Base-by-base conservation (phyloP, 179 eudicot genomes). In the Drosera spatulata region DNA sequence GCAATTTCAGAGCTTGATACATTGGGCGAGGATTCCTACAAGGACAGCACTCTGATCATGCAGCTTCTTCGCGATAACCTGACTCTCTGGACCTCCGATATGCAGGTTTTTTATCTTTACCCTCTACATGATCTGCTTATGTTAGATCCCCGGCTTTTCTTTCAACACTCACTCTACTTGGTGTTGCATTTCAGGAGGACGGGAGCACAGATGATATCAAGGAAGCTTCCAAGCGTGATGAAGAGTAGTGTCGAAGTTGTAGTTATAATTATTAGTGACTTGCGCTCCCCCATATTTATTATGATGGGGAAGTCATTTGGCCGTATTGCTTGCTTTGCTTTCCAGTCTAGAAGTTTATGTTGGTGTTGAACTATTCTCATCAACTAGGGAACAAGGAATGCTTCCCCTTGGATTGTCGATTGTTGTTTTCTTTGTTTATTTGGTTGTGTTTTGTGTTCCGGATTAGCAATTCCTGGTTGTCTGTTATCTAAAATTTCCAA, bases 21-120 rank as follows among this genome's bases (percentile, higher is more conserved):
- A 50, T 64, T 84, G 39, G 86, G 89, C 5, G 89, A 84, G 61
- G 89, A 84, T 50, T 84, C 84, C 22, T 84, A 84, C 80, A 84
- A 84, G 70, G 89, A 84, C 48, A 84, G 89, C 75, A 84, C 89
- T 61, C 70, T 84, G 82, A 84, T 84, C 46, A 84, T 84, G 89
- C 89, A 81, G 66, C 89, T 84, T 55, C 84, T 84, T 37, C 80
- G 89, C 13, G 89, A 80, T 71, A 83, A 83, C 61, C 85, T 83
- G 41, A 83, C 89, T 37, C 64, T 84, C 47, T 84, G 89, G 89
- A 84, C 89, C 45, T 84, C 89, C 1, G 87, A 82, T 70, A 77
- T 82, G 85, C 85, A 80, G 82, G 88, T 82, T 9, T 22, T 37
- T 56, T 55, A 39, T 48, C 12, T n/a, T 39, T 15, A 60, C 22